A percentile compares a stretch with the other conserved stretches of the same genome.
Evolutionary conservation across 768 basidiomycete species (phyloP).

Genomic region (Stropharia rugosoannulata): DNA sequence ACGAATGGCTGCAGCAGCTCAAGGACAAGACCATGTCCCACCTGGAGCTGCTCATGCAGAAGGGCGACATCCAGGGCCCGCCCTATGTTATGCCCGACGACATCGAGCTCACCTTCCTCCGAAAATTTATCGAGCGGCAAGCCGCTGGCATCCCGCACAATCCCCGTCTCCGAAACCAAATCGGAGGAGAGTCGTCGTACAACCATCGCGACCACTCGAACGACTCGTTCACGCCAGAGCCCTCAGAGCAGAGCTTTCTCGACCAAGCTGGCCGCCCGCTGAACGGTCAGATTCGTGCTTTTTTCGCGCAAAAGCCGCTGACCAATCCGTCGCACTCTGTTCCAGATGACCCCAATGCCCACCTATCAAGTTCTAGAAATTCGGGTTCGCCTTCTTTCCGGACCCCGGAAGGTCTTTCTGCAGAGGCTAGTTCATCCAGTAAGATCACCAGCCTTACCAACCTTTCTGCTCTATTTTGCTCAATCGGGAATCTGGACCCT

Average conservation of each 20-base stretch:
- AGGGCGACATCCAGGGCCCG: conserved; percentile 82
- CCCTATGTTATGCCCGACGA: conserved; percentile 82
- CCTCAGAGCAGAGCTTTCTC: conserved; percentile 42
- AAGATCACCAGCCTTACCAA: conserved; percentile 20
- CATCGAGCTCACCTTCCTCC: conserved; percentile 72
- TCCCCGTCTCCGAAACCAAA: conserved; percentile 68
- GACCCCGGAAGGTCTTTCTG: conserved; percentile 50
- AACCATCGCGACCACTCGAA: conserved; percentile 42
- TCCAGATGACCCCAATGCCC: conserved; percentile 22
- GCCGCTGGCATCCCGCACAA: conserved; percentile 76
- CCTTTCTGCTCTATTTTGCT: conserved; percentile 13
- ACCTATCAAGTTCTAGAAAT: conserved; percentile 38
- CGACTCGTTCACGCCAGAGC: conserved; percentile 49
- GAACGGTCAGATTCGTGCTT: conserved; percentile 25
- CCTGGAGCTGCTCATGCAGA: conserved; percentile 83
- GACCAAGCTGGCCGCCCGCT: conserved; percentile 30
- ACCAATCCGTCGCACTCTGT: not conserved
- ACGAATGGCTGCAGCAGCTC: conserved; percentile 85
- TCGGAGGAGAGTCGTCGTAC: conserved; percentile 32
- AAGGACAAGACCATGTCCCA: conserved; percentile 91
- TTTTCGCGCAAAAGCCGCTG: not conserved
- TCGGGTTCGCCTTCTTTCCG: conserved; percentile 52
- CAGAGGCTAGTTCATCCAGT: conserved; percentile 64
- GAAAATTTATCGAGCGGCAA: conserved; percentile 82
- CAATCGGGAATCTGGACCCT: conserved; percentile 13